Base-by-base conservation (phyloP, 179 eudicot species). In the Vitellaria paradoxa region DNA sequence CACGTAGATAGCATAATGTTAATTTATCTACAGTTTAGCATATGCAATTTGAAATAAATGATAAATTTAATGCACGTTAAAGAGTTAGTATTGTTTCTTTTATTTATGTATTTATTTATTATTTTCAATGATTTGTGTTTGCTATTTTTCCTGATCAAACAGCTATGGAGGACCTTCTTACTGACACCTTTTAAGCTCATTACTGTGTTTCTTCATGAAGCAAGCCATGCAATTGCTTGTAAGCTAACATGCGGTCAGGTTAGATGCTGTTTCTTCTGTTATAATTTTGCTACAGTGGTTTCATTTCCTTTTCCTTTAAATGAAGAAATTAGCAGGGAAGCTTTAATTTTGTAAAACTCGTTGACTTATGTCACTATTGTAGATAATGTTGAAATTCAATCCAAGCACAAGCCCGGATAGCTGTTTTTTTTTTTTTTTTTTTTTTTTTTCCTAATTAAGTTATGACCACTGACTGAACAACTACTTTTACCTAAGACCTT, bases 171-270 rank as follows among this genome's bases (percentile, higher is more conserved):
- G 83, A 90, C 94, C 14, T 86, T 90, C 68, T 65, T 90, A 47
- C 73, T 90, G 77, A 90, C 94, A 60, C 94, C 94, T 30, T 90
- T 90, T 70, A 90, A 90, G 89, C 92, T 90, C 78, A 89, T 90
- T 65, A 90, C 94, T n/a, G 94, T 90, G 71, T 90, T 90, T 85
- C 94, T 90, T 60, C 94, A 90, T 73, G 94, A 90, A 82, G 89
- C 89, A 77, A 90, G 92, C 45, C 94, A 90, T 83, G 94, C 94
- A 70, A 79, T 90, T 75, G 94, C 94, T 14, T 89, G 92, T 79
- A 77, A 67, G 79, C 92, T 90, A 24, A 89, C 92, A 59, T 90
- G 94, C 79, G 94, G 94, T 73, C 80, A 77, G 87, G 94, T 90
- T 78, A 83, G 78, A 53, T 52, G n/a, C 52, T 56, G 52, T 62